phyloP scores from a whole-genome alignment of 768 basidiomycete species.

The Suillus paluster region DNA sequence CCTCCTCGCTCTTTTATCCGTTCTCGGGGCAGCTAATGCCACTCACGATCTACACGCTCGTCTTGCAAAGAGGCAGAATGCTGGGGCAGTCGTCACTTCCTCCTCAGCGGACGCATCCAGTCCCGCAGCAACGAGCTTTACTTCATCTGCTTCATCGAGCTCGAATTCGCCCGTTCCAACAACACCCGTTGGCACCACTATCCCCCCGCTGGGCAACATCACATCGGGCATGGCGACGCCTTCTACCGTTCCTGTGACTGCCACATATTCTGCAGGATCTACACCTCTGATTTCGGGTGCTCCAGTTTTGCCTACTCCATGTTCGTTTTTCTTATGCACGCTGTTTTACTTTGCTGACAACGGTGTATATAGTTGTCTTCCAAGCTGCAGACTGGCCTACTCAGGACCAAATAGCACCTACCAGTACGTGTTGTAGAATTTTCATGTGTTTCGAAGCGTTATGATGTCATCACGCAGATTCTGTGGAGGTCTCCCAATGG shows the following conservation, averaged over 20 bases:
- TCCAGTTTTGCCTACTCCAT: slow-evolving; percentile 65
- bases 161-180: slow-evolving; percentile 27
- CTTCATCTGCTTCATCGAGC: slow-evolving; percentile 16
- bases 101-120: background rate
- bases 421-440: slow-evolving; percentile 46
- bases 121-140: background rate
- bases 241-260: slow-evolving; percentile 50
- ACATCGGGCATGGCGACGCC: slow-evolving; percentile 66
- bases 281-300: slow-evolving; percentile 67
- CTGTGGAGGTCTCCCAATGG: slow-evolving; percentile 71
- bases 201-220: slow-evolving; percentile 64
- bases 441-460: background rate
- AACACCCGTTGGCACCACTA: slow-evolving; percentile 43
- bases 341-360: background rate
- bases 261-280: slow-evolving; percentile 63
- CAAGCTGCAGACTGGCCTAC: slow-evolving; percentile 58
- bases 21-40: slow-evolving; percentile 44
- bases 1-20: slow-evolving; percentile 49
- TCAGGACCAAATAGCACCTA: slow-evolving; percentile 62
- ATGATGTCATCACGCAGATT: slow-evolving; percentile 40
- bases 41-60: slow-evolving; percentile 40
- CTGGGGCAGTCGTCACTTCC: slow-evolving; percentile 9
- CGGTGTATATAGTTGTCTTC: slow-evolving; percentile 47
- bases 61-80: slow-evolving; percentile 43
- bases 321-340: slow-evolving; percentile 35